phyloP scores from a whole-genome alignment of 495 filamentous ascomycete genomes.

The Hypoxylon fuscum region DNA sequence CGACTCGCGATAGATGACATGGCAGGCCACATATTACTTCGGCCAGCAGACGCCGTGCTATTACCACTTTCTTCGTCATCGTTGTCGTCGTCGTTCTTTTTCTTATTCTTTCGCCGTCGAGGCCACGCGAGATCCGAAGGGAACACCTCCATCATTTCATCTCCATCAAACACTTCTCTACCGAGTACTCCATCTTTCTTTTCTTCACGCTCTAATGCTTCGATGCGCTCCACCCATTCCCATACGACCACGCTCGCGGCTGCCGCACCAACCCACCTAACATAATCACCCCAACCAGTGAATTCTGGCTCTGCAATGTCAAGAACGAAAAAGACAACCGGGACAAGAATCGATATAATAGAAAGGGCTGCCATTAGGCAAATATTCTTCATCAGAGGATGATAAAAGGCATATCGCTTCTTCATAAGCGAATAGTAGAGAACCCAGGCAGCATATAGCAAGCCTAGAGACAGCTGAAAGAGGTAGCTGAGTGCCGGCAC shows the following conservation, averaged over 20 bases:
- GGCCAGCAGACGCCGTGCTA: slow-evolving; percentile 35
- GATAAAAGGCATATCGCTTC: slow-evolving; percentile 91
- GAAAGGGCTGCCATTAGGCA: slow-evolving; percentile 84
- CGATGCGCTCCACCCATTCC: slow-evolving; percentile 99
- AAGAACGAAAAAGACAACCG: slow-evolving; percentile 93
- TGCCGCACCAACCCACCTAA: slow-evolving; percentile 95
- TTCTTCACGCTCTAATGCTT: slow-evolving; percentile 93
- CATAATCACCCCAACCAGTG: slow-evolving; percentile 96
- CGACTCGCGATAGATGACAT: slow-evolving; percentile 54
- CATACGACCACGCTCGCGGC: slow-evolving; percentile 97
- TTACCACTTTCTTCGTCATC: slow-evolving; percentile 34
- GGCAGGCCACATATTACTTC: slow-evolving; percentile 56
- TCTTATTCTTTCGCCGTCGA: slow-evolving; percentile 47
- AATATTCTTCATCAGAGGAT: slow-evolving; percentile 92
- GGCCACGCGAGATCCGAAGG: slow-evolving; percentile 54
- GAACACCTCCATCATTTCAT: slow-evolving; percentile 89
- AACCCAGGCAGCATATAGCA: slow-evolving; percentile 95
- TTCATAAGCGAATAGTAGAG: slow-evolving; percentile 94
- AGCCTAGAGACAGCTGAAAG: slow-evolving; percentile 86
- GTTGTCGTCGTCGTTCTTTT: slow-evolving; percentile 42
- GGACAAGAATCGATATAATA: slow-evolving; percentile 80
- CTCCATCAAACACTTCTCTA: slow-evolving; percentile 93
- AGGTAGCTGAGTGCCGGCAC: slow-evolving; percentile 94
- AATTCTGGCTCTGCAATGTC: slow-evolving; percentile 89
- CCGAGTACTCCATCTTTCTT: slow-evolving; percentile 95